Conservation (phyloP, 2,329 filamentous ascomycete genomes). For the Lojkania enalia region DNA sequence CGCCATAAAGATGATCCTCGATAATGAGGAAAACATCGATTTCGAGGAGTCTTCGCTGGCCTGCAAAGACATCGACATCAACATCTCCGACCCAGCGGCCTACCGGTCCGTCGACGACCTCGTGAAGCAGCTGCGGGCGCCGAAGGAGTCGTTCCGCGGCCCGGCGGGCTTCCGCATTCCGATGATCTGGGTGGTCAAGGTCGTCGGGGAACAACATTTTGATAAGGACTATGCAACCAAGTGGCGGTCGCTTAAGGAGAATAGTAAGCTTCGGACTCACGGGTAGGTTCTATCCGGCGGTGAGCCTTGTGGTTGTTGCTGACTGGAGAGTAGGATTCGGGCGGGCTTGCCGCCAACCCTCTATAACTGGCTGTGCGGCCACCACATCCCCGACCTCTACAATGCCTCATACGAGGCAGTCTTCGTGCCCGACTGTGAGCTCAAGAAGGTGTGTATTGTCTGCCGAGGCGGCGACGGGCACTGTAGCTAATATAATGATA, state of each 20-base stretch:
- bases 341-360: neutral
- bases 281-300: neutral
- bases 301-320: neutral
- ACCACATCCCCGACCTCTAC: too few relatives aligned
- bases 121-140: neutral
- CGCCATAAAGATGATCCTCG: neutral
- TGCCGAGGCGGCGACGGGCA: too few relatives aligned
- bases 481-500: too few relatives aligned
- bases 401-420: too few relatives aligned
- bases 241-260: neutral
- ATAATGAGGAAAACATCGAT: too few relatives aligned
- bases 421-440: too few relatives aligned
- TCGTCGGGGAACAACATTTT: neutral
- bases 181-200: neutral
- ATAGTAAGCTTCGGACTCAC: neutral
- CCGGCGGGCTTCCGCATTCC: neutral
- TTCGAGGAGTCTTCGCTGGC: neutral
- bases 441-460: too few relatives aligned
- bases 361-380: neutral
- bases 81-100: conserved; percentile 9
- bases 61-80: neutral
- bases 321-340: neutral
- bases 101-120: conserved; percentile 6
- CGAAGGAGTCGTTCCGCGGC: neutral
- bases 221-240: neutral